These are phyloP conservation scores for Xylaria sp. DNA, from an alignment of 2,329 filamentous ascomycete species.

Conservation along the genomic window DNA sequence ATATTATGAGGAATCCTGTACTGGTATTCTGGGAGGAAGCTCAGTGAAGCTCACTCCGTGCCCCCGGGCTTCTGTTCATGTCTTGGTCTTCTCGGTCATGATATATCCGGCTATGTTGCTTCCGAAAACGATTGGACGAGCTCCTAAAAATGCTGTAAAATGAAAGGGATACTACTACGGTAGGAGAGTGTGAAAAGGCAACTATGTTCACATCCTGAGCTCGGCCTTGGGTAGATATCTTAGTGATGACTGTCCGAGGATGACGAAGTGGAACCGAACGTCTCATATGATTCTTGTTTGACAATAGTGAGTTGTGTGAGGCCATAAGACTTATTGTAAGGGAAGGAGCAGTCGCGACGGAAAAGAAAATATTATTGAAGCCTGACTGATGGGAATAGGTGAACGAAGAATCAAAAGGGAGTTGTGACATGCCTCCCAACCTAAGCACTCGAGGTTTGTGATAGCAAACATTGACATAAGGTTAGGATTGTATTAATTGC, in stretches of 20 bases:
- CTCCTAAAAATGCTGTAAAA: not conserved
- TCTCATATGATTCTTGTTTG: not conserved
- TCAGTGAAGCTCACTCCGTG: not conserved
- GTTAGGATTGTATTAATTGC: not conserved
- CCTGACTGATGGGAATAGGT: not conserved
- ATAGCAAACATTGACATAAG: not conserved
- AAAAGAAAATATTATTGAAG: not conserved
- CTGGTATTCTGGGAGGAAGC: not conserved
- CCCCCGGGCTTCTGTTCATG: not conserved
- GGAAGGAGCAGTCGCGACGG: not conserved
- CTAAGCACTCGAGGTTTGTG: not conserved
- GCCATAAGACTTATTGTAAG: not conserved
- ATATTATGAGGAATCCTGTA: conserved; percentile 1
- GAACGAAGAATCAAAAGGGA: not conserved
- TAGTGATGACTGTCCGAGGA: not conserved
- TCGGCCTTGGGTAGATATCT: not conserved
- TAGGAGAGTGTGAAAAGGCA: not conserved
- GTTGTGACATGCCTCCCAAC: not conserved
- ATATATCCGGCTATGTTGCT: not conserved
- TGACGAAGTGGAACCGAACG: not conserved
- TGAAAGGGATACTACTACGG: not conserved
- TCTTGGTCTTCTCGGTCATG: not conserved
- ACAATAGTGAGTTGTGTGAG: not conserved
- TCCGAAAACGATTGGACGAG: not conserved
- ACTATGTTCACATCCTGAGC: not conserved